Percentiles rank a stretch among this genome's conserved stretches.
Conservation (phyloP, 495 filamentous ascomycete species). For the Trichoderma gamsii region DNA sequence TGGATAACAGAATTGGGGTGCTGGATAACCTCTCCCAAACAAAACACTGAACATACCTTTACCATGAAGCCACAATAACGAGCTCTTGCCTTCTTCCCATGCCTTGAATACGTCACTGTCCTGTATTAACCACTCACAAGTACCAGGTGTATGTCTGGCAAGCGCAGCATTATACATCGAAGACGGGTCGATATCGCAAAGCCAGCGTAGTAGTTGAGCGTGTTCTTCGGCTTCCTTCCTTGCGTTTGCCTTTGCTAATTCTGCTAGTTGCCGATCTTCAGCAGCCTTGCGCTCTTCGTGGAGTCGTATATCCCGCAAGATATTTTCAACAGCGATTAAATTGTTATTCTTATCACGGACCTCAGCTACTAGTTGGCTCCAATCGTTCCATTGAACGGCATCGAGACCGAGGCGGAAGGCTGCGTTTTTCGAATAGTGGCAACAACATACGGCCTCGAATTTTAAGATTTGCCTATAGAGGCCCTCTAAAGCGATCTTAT, state of each 20-base stretch:
- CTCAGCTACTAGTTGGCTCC: neutral
- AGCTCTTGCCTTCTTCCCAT: neutral
- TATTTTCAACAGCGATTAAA: neutral
- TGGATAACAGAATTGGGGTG: no score
- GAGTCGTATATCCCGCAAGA: neutral
- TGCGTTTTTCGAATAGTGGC: neutral
- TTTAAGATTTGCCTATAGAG: neutral
- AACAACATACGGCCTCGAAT: neutral
- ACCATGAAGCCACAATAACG: neutral
- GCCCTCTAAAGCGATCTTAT: neutral
- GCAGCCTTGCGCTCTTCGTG: neutral
- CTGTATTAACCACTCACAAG: neutral
- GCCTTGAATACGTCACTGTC: neutral
- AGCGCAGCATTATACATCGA: neutral
- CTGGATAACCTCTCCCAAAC: no score
- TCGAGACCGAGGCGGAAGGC: neutral
- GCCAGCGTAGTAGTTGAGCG: neutral
- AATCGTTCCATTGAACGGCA: neutral
- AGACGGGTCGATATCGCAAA: neutral
- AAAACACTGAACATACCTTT: neutral
- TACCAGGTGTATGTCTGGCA: neutral
- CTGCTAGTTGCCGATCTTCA: neutral
- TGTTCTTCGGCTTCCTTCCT: neutral
- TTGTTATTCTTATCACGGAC: neutral
- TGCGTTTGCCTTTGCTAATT: neutral